These are phyloP conservation scores for Rutstroemia sydowiana DNA, from an alignment of 2,329 filamentous ascomycete species.

Conservation along the genomic window DNA sequence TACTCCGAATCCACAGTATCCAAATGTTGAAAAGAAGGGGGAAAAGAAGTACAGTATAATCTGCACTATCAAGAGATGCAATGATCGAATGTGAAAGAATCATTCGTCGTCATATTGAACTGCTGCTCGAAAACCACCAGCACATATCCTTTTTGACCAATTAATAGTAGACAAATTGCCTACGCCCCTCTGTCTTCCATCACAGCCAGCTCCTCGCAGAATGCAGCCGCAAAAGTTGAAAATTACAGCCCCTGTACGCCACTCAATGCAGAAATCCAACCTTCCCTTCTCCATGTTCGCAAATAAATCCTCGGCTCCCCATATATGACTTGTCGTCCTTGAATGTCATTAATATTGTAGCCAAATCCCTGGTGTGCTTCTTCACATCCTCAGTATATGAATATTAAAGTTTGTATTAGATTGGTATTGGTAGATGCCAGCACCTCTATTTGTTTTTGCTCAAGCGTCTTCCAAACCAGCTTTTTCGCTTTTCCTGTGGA, in stretches of 20 bases:
- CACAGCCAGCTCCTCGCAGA: not conserved
- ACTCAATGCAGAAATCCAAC: slow-evolving; percentile 18
- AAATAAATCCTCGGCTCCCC: slow-evolving; percentile 5
- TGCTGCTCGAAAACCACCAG: too few species aligned
- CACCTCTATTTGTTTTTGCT: slow-evolving; percentile 46
- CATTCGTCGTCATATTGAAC: too few species aligned
- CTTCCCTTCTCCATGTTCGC: slow-evolving; percentile 14
- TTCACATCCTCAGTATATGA: slow-evolving; percentile 12
- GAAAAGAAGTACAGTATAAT: too few species aligned
- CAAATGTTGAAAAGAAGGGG: too few species aligned
- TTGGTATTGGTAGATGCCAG: not conserved
- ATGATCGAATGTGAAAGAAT: too few species aligned
- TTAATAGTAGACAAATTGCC: not conserved
- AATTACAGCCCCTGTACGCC: slow-evolving; percentile 16
- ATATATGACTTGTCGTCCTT: slow-evolving; percentile 12
- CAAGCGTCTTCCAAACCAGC: slow-evolving; percentile 80
- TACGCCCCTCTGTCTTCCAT: not conserved
- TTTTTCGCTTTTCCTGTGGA: slow-evolving; percentile 67
- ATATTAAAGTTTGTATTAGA: not conserved
- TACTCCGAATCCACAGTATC: too few species aligned
- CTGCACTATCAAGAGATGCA: too few species aligned
- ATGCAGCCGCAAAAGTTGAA: not conserved
- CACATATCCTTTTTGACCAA: too few species aligned
- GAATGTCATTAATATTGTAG: slow-evolving; percentile 14
- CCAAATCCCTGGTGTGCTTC: slow-evolving; percentile 5